A percentile compares a stretch with the other conserved stretches of the same genome.
Evolutionary conservation across 2,329 filamentous ascomycete species (phyloP).

Genomic region (Hypomyces rosellus): DNA sequence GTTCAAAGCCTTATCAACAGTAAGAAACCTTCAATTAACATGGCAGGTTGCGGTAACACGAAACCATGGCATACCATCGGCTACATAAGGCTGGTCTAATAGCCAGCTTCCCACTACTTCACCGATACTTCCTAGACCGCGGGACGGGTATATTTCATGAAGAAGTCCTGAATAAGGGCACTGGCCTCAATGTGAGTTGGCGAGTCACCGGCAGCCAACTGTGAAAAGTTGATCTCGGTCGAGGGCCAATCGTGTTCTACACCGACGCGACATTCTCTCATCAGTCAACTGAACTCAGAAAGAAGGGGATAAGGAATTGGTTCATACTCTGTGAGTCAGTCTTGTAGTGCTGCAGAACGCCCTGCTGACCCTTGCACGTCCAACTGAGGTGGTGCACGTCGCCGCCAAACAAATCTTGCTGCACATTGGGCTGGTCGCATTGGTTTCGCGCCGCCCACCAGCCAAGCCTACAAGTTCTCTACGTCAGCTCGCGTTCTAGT

Average conservation of each 20-base stretch:
- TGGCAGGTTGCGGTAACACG: no score
- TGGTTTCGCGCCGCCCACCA: conserved; percentile 36
- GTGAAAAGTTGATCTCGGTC: conserved; percentile 38
- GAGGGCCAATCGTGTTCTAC: conserved; percentile 39
- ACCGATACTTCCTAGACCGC: not conserved
- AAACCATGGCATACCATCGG: no score
- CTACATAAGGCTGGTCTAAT: no score
- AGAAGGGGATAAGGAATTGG: not conserved
- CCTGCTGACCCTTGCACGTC: conserved; percentile 31
- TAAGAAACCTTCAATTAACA: no score
- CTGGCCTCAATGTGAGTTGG: conserved; percentile 39
- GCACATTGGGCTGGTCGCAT: conserved; percentile 26
- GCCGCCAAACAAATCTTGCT: conserved; percentile 28
- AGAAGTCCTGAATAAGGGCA: conserved; percentile 39
- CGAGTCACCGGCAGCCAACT: conserved; percentile 31
- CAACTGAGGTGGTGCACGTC: conserved; percentile 38
- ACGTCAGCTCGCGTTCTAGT: not conserved
- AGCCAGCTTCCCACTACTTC: no score
- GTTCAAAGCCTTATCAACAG: no score
- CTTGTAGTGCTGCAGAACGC: conserved; percentile 38
- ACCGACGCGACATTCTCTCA: not conserved
- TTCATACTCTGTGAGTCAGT: conserved; percentile 31
- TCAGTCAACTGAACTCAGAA: not conserved
- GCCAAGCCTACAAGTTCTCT: conserved; percentile 23
- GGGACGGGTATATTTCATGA: conserved; percentile 28